Conservation (phyloP, 1,139 yeast species). For the Yamadazyma blattariae region DNA sequence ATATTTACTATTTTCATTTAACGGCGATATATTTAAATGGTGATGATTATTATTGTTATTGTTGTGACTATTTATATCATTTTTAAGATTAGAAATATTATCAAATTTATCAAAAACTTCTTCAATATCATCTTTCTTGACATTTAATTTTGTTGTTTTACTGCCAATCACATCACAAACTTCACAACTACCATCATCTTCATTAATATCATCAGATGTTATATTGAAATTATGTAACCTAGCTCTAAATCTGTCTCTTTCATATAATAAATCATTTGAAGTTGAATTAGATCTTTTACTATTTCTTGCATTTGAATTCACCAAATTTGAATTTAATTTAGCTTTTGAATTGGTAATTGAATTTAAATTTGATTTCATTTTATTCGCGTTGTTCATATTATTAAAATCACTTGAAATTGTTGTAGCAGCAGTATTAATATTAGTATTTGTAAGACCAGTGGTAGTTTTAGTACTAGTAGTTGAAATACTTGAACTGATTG, state of each 20-base stretch:
- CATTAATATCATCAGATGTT: slow-evolving; percentile 9
- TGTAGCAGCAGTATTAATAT: neutral
- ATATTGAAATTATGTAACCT: slow-evolving; percentile 35
- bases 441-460: no score
- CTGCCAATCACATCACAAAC: slow-evolving; percentile 37
- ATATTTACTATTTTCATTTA: slow-evolving; percentile 22
- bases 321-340: no score
- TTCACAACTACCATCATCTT: slow-evolving; percentile 36
- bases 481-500: neutral
- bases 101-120: neutral
- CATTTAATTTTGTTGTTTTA: slow-evolving; percentile 38
- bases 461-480: no score
- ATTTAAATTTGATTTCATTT: neutral
- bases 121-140: slow-evolving; percentile 10
- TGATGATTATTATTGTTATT: no score
- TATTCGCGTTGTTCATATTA: neutral
- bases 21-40: no score
- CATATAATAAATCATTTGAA: slow-evolving; percentile 41
- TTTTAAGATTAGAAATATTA: no score
- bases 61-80: neutral
- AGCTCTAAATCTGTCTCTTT: slow-evolving; percentile 45
- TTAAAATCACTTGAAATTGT: neutral
- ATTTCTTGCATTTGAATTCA: no score
- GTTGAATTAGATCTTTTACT: slow-evolving; percentile 40
- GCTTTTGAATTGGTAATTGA: neutral